phyloP scores from a whole-genome alignment of 129 eudicot species.

The Kitagawia praeruptora region DNA sequence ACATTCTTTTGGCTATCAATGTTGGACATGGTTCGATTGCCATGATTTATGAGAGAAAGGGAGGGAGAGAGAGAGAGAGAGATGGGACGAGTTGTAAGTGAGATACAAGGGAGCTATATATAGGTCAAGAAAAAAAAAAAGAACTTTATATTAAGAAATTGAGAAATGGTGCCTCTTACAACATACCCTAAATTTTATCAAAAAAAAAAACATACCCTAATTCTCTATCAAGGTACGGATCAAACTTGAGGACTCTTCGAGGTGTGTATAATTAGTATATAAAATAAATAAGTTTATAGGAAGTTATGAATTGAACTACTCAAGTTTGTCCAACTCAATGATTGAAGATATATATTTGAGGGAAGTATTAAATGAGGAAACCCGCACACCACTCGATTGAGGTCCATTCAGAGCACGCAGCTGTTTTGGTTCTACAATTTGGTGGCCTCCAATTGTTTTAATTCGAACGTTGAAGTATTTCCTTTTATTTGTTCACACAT shows the following conservation, averaged over 20 bases:
- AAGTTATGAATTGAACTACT: background rate
- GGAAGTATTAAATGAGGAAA: background rate
- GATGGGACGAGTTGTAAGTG: constrained; percentile 1
- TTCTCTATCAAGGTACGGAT: background rate
- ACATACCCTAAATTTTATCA: background rate
- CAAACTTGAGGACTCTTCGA: too few relatives aligned
- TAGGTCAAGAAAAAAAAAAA: background rate
- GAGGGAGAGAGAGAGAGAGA: constrained; percentile 10
- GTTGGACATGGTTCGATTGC: constrained; percentile 31
- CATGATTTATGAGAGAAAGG: constrained; percentile 22
- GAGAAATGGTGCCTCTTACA: background rate
- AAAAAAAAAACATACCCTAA: background rate
- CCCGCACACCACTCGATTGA: constrained; percentile 4
- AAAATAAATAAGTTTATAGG: background rate
- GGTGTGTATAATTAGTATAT: too few relatives aligned
- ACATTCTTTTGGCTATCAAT: constrained; percentile 45
- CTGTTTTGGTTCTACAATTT: too few relatives aligned
- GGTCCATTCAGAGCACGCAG: too few relatives aligned
- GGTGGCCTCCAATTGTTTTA: too few relatives aligned
- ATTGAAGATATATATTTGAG: constrained; percentile 9
- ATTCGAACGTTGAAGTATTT: too few relatives aligned
- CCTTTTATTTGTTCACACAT: too few relatives aligned
- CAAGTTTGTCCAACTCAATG: background rate
- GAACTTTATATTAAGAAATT: background rate
- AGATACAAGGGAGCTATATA: constrained; percentile 25